Percentiles rank a stretch among this genome's conserved stretches.
Evolutionary conservation across 805 yeast species (phyloP).

Genomic region (Wickerhamomyces silvicola): DNA sequence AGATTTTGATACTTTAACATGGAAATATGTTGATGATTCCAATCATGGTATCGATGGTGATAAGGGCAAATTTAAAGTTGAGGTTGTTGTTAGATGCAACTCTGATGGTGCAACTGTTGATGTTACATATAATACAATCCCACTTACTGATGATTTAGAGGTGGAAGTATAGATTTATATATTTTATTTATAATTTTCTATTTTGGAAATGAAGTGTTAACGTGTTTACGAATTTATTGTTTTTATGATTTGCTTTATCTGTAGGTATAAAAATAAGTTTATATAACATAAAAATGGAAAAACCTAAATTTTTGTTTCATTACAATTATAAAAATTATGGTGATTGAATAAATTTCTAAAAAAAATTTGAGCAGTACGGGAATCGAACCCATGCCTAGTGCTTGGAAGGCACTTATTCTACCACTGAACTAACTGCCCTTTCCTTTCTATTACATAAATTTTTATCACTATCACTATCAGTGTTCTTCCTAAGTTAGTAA

Average conservation of each 20-base stretch:
- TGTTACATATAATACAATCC: slow-evolving; percentile 56
- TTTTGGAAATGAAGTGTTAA: too few relatives aligned
- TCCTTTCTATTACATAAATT: too few relatives aligned
- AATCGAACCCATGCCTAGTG: slow-evolving; percentile 88
- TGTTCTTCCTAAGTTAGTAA: too few relatives aligned
- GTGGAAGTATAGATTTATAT: neutral
- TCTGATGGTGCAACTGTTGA: slow-evolving; percentile 61
- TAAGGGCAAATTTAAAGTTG: slow-evolving; percentile 58
- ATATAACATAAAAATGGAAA: too few relatives aligned
- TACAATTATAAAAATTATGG: too few relatives aligned
- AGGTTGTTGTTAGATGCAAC: slow-evolving; percentile 58
- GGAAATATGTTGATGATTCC: slow-evolving; percentile 57
- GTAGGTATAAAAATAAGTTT: too few relatives aligned
- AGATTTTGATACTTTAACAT: slow-evolving; percentile 42
- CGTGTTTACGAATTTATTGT: too few relatives aligned
- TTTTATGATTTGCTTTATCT: too few relatives aligned
- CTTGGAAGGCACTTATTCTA: slow-evolving; percentile 88
- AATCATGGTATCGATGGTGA: slow-evolving; percentile 34
- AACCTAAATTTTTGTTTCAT: too few relatives aligned
- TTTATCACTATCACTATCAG: too few relatives aligned
- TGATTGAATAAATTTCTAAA: too few relatives aligned
- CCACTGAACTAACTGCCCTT: slow-evolving; percentile 89
- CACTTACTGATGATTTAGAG: slow-evolving; percentile 7
- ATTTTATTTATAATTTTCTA: too few relatives aligned
- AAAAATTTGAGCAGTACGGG: slow-evolving; percentile 88